A percentile compares a stretch with the other conserved stretches of the same genome.
phyloP scores from a whole-genome alignment of 2,329 filamentous ascomycete species.

The Basipetospora chlamydospora region DNA sequence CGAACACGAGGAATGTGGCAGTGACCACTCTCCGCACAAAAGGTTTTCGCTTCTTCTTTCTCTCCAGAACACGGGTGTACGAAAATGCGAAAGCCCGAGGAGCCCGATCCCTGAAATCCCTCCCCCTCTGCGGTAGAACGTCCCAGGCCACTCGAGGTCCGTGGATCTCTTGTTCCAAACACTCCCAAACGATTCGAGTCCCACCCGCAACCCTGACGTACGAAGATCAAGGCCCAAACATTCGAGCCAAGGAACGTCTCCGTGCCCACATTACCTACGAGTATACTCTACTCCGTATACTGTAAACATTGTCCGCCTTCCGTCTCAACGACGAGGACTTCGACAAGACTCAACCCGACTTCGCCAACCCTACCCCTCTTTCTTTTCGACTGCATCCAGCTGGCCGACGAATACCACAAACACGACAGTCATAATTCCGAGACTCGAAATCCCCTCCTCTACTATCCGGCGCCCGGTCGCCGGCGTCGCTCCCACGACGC shows the following conservation, averaged over 20 bases:
- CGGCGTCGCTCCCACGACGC: conserved; percentile 1
- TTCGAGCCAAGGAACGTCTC: background rate
- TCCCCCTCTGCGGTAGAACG: no score
- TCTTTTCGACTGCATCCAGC: background rate
- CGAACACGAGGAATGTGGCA: no score
- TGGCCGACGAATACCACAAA: background rate
- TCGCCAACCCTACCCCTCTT: background rate
- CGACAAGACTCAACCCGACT: no score
- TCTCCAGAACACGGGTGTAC: no score
- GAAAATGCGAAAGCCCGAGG: no score
- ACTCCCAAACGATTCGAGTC: background rate
- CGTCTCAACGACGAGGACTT: background rate
- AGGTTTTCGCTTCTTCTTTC: no score
- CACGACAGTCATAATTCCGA: background rate
- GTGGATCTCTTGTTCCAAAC: conserved; percentile 4
- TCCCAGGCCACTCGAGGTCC: no score
- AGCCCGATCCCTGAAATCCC: no score
- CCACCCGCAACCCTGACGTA: background rate
- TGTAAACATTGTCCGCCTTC: background rate
- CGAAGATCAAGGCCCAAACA: conserved; percentile 1
- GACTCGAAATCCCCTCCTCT: background rate
- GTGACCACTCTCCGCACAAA: no score
- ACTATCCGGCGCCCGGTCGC: conserved; percentile 4
- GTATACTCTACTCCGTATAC: background rate
- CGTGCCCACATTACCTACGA: background rate